phyloP scores from a whole-genome alignment of 2,329 filamentous ascomycete species.

The Leptodontidium sp. region DNA sequence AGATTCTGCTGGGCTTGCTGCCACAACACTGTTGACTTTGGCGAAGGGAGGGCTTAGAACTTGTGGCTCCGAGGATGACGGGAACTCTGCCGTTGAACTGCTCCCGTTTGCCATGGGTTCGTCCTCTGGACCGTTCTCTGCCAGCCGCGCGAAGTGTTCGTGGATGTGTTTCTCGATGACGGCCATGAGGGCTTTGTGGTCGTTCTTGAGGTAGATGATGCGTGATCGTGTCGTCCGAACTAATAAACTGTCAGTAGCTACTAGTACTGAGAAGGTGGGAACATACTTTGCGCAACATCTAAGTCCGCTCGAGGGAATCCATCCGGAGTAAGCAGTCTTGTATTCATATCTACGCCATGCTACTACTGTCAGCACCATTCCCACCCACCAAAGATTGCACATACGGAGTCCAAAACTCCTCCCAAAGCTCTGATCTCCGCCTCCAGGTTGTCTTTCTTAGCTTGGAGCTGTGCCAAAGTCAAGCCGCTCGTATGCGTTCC shows the following conservation, averaged over 20 bases:
- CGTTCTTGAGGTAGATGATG: constrained; percentile 89
- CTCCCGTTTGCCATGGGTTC: constrained; percentile 38
- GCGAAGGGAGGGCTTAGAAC: constrained; percentile 75
- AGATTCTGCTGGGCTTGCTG: constrained; percentile 79
- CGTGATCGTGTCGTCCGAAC: constrained; percentile 92
- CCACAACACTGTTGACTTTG: constrained; percentile 84
- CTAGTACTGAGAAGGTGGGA: constrained; percentile 15
- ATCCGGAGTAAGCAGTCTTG: constrained; percentile 83
- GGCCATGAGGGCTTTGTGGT: constrained; percentile 89
- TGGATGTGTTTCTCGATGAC: constrained; percentile 87
- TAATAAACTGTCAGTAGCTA: constrained; percentile 49
- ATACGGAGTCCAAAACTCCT: constrained; percentile 86
- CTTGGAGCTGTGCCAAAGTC: constrained; percentile 81
- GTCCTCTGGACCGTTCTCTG: constrained; percentile 50
- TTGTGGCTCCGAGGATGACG: constrained; percentile 48
- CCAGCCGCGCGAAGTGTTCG: constrained; percentile 81
- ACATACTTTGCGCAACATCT: constrained; percentile 89
- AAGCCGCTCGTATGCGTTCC: constrained; percentile 68
- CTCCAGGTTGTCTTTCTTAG: constrained; percentile 85
- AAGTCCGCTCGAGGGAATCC: constrained; percentile 94
- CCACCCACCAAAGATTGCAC: constrained; percentile 39
- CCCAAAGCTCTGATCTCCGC: constrained; percentile 86
- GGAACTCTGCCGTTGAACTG: constrained; percentile 41
- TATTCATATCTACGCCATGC: constrained; percentile 95
- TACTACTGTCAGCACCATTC: constrained; percentile 50